Conservation (phyloP, 2,329 filamentous ascomycete genomes). For the Fusarium beomiforme region DNA sequence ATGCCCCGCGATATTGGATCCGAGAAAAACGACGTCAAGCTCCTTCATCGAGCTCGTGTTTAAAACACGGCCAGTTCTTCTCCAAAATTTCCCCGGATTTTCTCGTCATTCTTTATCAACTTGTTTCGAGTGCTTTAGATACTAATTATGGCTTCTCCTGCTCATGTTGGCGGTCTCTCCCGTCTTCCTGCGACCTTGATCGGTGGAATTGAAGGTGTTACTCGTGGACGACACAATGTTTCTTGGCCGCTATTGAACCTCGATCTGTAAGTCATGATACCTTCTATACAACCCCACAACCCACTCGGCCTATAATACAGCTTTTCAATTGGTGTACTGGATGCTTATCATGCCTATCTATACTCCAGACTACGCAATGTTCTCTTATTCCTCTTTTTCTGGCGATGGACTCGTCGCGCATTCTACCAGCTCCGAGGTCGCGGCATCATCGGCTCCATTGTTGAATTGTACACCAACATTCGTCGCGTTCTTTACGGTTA, state of each 20-base stretch:
- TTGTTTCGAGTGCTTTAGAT: background rate
- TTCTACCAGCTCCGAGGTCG: slow-evolving; percentile 90
- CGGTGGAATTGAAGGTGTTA: slow-evolving; percentile 71
- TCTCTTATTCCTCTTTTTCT: slow-evolving; percentile 86
- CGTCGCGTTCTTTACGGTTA: slow-evolving; percentile 82
- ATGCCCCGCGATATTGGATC: slow-evolving; percentile 38
- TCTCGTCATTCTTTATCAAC: slow-evolving; percentile 6
- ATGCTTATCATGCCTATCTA: background rate
- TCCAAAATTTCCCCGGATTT: background rate
- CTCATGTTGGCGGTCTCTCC: slow-evolving; percentile 71
- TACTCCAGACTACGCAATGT: slow-evolving; percentile 79
- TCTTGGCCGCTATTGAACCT: slow-evolving; percentile 71
- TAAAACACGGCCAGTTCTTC: slow-evolving; percentile 14
- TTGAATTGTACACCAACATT: slow-evolving; percentile 76
- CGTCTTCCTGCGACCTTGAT: slow-evolving; percentile 77
- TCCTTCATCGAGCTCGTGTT: slow-evolving; percentile 17
- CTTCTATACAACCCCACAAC: slow-evolving; percentile 1
- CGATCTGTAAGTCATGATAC: slow-evolving; percentile 68
- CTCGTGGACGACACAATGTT: slow-evolving; percentile 64
- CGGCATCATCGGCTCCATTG: slow-evolving; percentile 81
- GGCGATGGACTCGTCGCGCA: slow-evolving; percentile 82
- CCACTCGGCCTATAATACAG: background rate
- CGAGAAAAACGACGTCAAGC: slow-evolving; percentile 33
- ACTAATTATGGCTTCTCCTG: slow-evolving; percentile 22
- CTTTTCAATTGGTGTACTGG: background rate